These are phyloP conservation scores for Aegilops sharonensis DNA, from an alignment of 176 grass and related monocot genomes.

Conservation along the genomic window DNA sequence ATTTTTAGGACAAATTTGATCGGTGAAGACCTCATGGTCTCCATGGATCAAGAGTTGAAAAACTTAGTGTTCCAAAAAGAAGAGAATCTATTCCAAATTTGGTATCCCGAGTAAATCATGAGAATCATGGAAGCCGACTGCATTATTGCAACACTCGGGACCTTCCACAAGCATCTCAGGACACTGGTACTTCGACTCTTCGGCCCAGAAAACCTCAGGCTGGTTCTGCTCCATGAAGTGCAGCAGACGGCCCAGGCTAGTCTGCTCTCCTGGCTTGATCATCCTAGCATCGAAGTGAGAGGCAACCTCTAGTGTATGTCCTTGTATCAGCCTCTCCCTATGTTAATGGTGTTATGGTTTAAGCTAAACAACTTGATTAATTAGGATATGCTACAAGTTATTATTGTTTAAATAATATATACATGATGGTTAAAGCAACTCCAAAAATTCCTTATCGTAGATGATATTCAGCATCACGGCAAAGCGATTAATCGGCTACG, in stretches of 20 bases:
- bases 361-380: no score
- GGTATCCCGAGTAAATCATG: slow-evolving; percentile 49
- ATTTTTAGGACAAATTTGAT: slow-evolving; percentile 53
- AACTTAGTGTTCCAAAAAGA: slow-evolving; percentile 44
- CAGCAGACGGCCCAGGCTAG: slow-evolving; percentile 1
- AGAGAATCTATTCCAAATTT: slow-evolving; percentile 47
- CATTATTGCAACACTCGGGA: slow-evolving; percentile 31
- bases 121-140: slow-evolving; percentile 40
- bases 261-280: slow-evolving; percentile 40
- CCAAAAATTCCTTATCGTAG: no score
- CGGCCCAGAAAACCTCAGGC: slow-evolving; percentile 38
- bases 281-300: slow-evolving; percentile 35
- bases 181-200: slow-evolving; percentile 36
- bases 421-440: no score
- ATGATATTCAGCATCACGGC: no score
- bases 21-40: slow-evolving; percentile 32
- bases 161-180: slow-evolving; percentile 46
- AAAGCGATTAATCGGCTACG: no score
- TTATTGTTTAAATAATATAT: no score
- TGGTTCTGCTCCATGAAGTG: slow-evolving; percentile 31
- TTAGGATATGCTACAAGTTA: no score
- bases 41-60: slow-evolving; percentile 33
- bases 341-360: no score
- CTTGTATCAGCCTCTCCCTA: no score
- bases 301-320: slow-evolving; percentile 39